Evolutionary conservation across 1,284 basidiomycete genomes (phyloP).

Genomic region (Dichomitus squalens): DNA sequence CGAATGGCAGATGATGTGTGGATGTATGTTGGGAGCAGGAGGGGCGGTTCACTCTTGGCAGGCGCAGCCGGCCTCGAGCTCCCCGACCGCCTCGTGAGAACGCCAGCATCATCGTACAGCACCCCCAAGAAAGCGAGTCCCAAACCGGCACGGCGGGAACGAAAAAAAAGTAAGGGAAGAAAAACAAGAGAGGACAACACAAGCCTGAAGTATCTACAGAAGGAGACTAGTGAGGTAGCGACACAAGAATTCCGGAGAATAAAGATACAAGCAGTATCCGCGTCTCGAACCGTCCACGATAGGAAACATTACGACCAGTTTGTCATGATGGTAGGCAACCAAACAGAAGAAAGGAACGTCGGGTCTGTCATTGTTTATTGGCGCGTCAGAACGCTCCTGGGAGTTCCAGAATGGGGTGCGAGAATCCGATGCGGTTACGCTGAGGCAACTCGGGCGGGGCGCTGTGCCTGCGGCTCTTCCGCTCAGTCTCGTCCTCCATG

Average conservation of each 20-base stretch:
- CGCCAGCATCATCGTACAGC: conserved; percentile 27
- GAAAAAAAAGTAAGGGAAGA: conserved; percentile 15
- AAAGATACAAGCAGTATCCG: conserved; percentile 27
- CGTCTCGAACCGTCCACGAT: conserved; percentile 19
- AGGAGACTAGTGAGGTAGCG: conserved; percentile 5
- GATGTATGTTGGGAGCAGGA: conserved; percentile 3
- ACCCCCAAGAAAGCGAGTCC: conserved; percentile 14
- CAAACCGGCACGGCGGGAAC: conserved; percentile 20
- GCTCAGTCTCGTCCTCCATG: conserved; percentile 33
- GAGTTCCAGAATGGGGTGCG: conserved; percentile 38
- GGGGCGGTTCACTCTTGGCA: conserved; percentile 15
- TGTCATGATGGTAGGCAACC: conserved; percentile 5
- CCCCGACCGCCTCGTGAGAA: conserved; percentile 19
- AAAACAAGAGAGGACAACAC: conserved; percentile 8
- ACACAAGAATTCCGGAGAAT: conserved; percentile 21
- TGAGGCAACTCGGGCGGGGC: conserved; percentile 42
- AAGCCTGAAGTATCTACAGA: conserved; percentile 8
- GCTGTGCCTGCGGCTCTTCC: conserved; percentile 38
- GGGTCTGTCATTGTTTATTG: conserved; percentile 2
- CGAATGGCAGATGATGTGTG: conserved; percentile 2
- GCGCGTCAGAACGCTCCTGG: conserved; percentile 42
- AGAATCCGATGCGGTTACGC: conserved; percentile 37
- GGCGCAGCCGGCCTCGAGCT: conserved; percentile 20
- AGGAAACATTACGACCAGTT: conserved; percentile 20
- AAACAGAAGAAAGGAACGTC: conserved; percentile 7